Percentiles rank a stretch among this genome's conserved stretches.
phyloP scores from a whole-genome alignment of 2,329 filamentous ascomycete species.

The Claviceps digitariae region DNA sequence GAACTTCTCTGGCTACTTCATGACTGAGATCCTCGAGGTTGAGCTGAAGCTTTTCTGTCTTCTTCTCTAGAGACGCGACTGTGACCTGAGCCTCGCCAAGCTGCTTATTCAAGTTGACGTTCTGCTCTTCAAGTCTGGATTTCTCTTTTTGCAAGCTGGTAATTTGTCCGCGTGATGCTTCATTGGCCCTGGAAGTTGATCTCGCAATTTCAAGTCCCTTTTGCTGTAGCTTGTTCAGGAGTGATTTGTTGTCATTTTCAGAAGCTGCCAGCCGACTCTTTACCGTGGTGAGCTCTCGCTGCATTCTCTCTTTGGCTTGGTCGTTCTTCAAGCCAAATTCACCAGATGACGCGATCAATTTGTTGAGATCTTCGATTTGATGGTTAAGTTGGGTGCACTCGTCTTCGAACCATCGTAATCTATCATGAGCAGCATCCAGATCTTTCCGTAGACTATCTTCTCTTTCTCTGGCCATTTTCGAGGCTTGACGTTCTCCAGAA shows the following conservation, averaged over 20 bases:
- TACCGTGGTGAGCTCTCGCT: conserved; percentile 80
- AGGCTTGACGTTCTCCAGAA: conserved; percentile 66
- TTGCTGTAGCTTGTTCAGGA: conserved; percentile 96
- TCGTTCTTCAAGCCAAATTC: conserved; percentile 83
- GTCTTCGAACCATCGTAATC: conserved; percentile 64
- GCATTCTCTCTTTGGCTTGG: conserved; percentile 83
- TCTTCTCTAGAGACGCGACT: conserved; percentile 78
- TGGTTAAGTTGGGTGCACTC: conserved; percentile 65
- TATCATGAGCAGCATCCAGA: conserved; percentile 63
- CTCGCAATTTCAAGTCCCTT: conserved; percentile 94
- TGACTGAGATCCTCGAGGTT: conserved; percentile 86
- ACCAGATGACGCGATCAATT: conserved; percentile 77
- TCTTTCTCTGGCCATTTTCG: conserved; percentile 63
- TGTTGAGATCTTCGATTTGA: conserved; percentile 75
- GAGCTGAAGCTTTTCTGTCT: conserved; percentile 81
- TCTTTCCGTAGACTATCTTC: conserved; percentile 67
- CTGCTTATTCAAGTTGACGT: conserved; percentile 66
- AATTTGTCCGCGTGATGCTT: conserved; percentile 68
- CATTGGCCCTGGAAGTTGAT: conserved; percentile 72
- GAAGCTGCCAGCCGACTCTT: conserved; percentile 82
- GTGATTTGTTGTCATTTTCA: conserved; percentile 86
- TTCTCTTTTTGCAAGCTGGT: conserved; percentile 72
- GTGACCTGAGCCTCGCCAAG: conserved; percentile 74
- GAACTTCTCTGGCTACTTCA: conserved; percentile 79
- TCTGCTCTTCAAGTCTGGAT: conserved; percentile 67